A percentile compares a stretch with the other conserved stretches of the same genome.
Conservation (phyloP, 192 early-diverging fungal species). For the Backusella tuberculispora region DNA sequence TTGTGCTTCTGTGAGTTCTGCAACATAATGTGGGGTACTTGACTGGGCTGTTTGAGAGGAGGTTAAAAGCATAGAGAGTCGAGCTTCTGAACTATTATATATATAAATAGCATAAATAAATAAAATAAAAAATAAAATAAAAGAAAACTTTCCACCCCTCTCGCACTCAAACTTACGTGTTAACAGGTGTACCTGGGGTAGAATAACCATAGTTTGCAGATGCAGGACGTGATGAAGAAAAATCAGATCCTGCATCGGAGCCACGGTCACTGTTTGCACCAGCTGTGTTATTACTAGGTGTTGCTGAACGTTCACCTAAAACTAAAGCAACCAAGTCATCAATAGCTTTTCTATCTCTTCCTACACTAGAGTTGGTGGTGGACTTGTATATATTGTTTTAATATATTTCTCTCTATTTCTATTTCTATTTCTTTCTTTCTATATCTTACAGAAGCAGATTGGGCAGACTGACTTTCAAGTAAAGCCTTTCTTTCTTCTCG, state of each 20-base stretch:
- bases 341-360: conserved; percentile 65
- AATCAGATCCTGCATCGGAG: conserved; percentile 48
- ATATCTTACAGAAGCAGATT: conserved; percentile 30
- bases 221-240: conserved; percentile 48
- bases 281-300: conserved; percentile 39
- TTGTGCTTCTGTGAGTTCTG: conserved; percentile 72
- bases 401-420: not conserved
- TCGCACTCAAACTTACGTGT: conserved; percentile 19
- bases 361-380: conserved; percentile 12
- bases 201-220: conserved; percentile 36
- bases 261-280: conserved; percentile 49
- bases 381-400: not conserved
- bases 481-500: conserved; percentile 75
- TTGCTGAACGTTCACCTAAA: conserved; percentile 67
- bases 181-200: conserved; percentile 34
- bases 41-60: conserved; percentile 16
- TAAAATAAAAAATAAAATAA: not conserved
- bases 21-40: conserved; percentile 40
- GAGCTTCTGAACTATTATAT: conserved; percentile 11
- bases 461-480: conserved; percentile 44
- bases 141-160: not conserved
- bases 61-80: conserved; percentile 13
- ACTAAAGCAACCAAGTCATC: conserved; percentile 88
- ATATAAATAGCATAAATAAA: too few species aligned
- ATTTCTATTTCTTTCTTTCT: not conserved